A percentile compares a stretch with the other conserved stretches of the same genome.
Conservation (phyloP, 1,284 basidiomycete genomes). For the Ceratobasidium sp. region DNA sequence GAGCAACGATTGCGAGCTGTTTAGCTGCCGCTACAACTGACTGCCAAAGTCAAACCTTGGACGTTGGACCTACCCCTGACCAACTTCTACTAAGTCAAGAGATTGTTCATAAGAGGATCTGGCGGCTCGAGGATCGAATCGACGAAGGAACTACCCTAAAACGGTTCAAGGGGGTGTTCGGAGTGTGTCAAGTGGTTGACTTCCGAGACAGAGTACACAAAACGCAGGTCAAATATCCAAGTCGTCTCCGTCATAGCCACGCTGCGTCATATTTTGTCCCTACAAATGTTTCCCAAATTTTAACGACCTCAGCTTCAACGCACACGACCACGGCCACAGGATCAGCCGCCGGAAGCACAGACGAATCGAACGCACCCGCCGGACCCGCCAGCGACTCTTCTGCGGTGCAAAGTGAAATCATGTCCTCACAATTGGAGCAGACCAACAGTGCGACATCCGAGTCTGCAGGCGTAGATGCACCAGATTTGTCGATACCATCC, state of each 20-base stretch:
- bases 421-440: neutral
- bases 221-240: neutral
- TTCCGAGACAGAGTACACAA: neutral
- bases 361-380: neutral
- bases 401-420: too few species aligned
- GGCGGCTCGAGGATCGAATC: neutral
- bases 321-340: too few species aligned
- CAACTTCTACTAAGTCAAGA: neutral
- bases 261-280: neutral
- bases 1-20: neutral
- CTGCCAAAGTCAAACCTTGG: neutral
- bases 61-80: too few species aligned
- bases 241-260: neutral
- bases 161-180: neutral
- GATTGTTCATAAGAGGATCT: neutral
- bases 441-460: neutral
- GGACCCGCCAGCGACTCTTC: neutral
- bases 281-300: neutral
- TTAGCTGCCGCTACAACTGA: neutral
- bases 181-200: neutral
- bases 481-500: neutral
- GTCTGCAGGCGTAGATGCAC: neutral
- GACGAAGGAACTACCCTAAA: neutral
- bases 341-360: too few species aligned
- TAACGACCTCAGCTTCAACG: too few species aligned